Evolutionary conservation across 192 early-diverging fungal genomes (phyloP).

Genomic region (Coemansia pectinata): DNA sequence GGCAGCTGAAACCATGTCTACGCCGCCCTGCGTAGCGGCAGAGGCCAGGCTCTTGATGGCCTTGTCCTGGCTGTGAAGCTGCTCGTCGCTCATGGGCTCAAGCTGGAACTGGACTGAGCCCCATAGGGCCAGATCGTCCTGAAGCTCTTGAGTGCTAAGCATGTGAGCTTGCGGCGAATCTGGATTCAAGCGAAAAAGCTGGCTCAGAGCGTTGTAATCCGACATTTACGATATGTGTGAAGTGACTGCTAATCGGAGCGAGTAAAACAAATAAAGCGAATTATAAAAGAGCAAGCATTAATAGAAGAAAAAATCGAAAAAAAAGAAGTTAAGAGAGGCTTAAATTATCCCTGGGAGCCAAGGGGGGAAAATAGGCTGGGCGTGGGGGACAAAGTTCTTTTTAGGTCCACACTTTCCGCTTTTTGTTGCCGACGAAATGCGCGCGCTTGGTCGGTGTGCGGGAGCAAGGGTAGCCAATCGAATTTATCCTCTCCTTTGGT

Average conservation of each 20-base stretch:
- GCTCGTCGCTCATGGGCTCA: slow-evolving; percentile 48
- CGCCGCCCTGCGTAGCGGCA: not conserved
- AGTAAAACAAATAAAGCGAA: not conserved
- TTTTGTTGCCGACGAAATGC: not conserved
- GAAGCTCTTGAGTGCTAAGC: slow-evolving; percentile 63
- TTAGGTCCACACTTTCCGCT: not conserved
- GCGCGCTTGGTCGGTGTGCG: not conserved
- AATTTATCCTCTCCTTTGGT: not conserved
- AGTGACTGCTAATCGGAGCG: not conserved
- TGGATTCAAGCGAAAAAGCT: slow-evolving; percentile 57
- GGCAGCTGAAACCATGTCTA: not conserved
- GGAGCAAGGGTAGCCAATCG: slow-evolving; percentile 4
- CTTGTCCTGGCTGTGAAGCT: slow-evolving; percentile 10
- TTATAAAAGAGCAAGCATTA: not conserved
- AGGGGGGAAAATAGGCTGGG: not conserved
- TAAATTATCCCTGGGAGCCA: not conserved
- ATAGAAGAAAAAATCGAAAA: not conserved
- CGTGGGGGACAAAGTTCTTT: not conserved
- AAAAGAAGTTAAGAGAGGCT: not conserved
- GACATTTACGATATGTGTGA: slow-evolving; percentile 26
- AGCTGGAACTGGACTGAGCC: slow-evolving; percentile 71
- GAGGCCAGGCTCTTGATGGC: not conserved
- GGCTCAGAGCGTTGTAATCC: slow-evolving; percentile 45
- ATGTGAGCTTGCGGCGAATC: slow-evolving; percentile 54
- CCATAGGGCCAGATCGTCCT: slow-evolving; percentile 67